Base-by-base conservation (phyloP, 306 rosid species). In the Delonix regia region DNA sequence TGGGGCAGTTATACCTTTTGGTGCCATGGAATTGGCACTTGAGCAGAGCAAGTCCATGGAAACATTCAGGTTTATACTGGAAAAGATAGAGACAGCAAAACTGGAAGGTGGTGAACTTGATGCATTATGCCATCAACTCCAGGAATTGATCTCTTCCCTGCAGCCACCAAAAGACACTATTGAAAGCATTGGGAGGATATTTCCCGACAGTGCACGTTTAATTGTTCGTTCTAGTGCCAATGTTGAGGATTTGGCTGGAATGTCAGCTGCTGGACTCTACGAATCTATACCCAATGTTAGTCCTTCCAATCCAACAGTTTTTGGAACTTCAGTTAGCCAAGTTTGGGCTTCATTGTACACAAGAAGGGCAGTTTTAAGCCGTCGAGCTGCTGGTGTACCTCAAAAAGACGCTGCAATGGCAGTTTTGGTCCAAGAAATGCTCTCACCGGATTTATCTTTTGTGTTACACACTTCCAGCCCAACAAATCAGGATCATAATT, bases 221-320 rank as follows among this genome's bases (percentile, higher is more conserved):
- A 91, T 95, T 82, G 98, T 90, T 67, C 98, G 98, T 60, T 95
- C 97, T 73, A 91, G 99, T 69, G 99, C 99, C 45, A 93, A 95
- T 38, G 94, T 95, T 13, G 99, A 95, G 88, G 99, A 95, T 78
- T 89, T 95, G 82, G 97, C 98, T 42, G 97, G 97, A 83, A 91
- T 95, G 90, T 95, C 99, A 36, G 99, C 99, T 33, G 99, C 99
- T 44, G 96, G 98, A 83, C 97, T 93, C 53, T 93, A 95, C 9
- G 98, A 93, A 16, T 95, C 99, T 73, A 93, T 91, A 85, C 99
- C 98, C 60, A 95, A 95, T 73, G 97, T 95, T n/a, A 88, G 98
- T 76, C 87, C 88, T 70, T 84, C 93, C 65, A 86, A 90, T 85
- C 91, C 97, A 57, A 64, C 80, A 33, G 90, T 89, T 44, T 88